Percentiles rank a stretch among this genome's conserved stretches.
Conservation (phyloP, 1,284 basidiomycete species). For the Mycosarcoma mackinlayi region DNA sequence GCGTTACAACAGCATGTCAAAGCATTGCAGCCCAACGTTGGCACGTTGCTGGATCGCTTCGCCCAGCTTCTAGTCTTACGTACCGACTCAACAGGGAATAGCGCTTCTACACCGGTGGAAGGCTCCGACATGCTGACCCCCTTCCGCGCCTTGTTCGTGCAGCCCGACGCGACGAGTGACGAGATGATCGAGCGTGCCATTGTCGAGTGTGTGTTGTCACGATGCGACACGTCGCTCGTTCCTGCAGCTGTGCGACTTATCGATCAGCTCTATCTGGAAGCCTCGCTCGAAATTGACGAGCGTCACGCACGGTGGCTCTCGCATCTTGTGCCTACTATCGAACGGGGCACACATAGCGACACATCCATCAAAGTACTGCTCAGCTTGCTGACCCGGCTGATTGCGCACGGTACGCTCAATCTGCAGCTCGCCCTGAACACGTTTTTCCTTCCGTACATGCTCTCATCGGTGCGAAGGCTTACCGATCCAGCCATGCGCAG, state of each 20-base stretch:
- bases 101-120: slow-evolving; percentile 14
- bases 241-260: slow-evolving; percentile 32
- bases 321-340: slow-evolving; percentile 27
- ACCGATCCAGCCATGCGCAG: slow-evolving; percentile 39
- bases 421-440: slow-evolving; percentile 36
- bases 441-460: slow-evolving; percentile 32
- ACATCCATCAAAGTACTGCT: slow-evolving; percentile 17
- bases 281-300: slow-evolving; percentile 50
- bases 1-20: slow-evolving; percentile 31
- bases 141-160: slow-evolving; percentile 35
- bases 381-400: slow-evolving; percentile 18
- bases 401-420: slow-evolving; percentile 46
- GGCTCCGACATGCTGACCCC: slow-evolving; percentile 28
- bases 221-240: slow-evolving; percentile 9
- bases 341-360: slow-evolving; percentile 11
- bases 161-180: slow-evolving; percentile 38
- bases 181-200: slow-evolving; percentile 45
- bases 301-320: slow-evolving; percentile 44
- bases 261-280: slow-evolving; percentile 50
- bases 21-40: slow-evolving; percentile 27
- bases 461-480: slow-evolving; percentile 17
- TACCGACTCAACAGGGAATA: neutral
- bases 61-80: slow-evolving; percentile 6
- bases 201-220: slow-evolving; percentile 31
- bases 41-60: slow-evolving; percentile 26